These are phyloP conservation scores for Phylloboletellus chloephorus DNA, from an alignment of 1,284 basidiomycete genomes.

Conservation along the genomic window DNA sequence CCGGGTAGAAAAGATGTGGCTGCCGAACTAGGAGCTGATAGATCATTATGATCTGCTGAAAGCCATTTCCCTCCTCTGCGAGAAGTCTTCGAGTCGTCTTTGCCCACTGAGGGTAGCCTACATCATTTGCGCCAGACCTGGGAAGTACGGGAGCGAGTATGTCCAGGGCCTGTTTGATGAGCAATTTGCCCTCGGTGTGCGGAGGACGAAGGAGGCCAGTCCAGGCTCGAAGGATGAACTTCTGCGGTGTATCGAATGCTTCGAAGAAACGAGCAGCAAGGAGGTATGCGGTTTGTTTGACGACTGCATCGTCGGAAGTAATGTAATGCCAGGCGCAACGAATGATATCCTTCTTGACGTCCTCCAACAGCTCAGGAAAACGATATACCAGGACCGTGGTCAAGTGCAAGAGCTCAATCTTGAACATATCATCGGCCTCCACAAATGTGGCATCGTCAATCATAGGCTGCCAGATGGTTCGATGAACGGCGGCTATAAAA, in stretches of 20 bases:
- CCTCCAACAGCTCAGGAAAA: constrained; percentile 72
- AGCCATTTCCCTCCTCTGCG: constrained; percentile 82
- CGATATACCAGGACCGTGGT: constrained; percentile 88
- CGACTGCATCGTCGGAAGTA: constrained; percentile 80
- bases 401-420: constrained; percentile 88
- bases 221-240: constrained; percentile 95
- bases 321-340: constrained; percentile 93
- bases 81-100: constrained; percentile 83
- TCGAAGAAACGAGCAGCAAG: constrained; percentile 94
- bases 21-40: constrained; percentile 93
- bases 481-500: constrained; percentile 67
- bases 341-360: constrained; percentile 91
- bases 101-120: constrained; percentile 82
- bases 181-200: constrained; percentile 73
- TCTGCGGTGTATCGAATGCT: constrained; percentile 85
- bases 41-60: constrained; percentile 82
- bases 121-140: constrained; percentile 49
- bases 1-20: constrained; percentile 88
- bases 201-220: constrained; percentile 84
- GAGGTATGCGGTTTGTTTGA: constrained; percentile 93
- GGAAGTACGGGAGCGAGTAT: constrained; percentile 88
- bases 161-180: constrained; percentile 86
- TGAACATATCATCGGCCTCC: constrained; percentile 74
- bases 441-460: constrained; percentile 52
- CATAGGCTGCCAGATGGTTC: constrained; percentile 78